Evolutionary conservation across 2,329 filamentous ascomycete genomes (phyloP), one percentile per base, ranked within the genome.

Genomic region (Arthrobotrys iridis): DNA sequence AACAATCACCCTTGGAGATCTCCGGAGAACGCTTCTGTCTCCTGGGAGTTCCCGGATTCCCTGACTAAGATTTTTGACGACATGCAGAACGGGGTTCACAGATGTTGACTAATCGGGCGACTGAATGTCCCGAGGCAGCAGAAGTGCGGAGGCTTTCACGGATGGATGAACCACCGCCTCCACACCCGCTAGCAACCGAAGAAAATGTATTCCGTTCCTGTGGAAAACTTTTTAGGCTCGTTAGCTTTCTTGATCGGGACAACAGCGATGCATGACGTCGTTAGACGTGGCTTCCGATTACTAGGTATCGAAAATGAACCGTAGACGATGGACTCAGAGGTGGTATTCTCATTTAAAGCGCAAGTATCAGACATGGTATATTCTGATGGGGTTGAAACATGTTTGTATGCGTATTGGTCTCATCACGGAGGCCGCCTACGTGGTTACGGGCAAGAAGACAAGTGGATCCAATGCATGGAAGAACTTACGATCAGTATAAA

Each of bases 351-450:
- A 75, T 62, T 74, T 68, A 67, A 75, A 75, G 71, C 63, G 71
- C 71, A 75, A 68, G 45, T 68, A 45, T 75, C 71, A 75, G 41
- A 59, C 71, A 75, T 59, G 63, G 40, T 75, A 40, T 75, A 30
- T 68, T 75, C 30, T 68, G 71, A 75, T 75, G 71, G 71, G 71
- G 71, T 75, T 75, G 71, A 75, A 75, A 75, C 71, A 75, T 75
- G 63, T 75, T 74, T 43, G 11, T 75, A 75, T 75, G 71, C 71
- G 71, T 75, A 68, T 75, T 68, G 57, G 30, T 64, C 71, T 75
- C 71, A 75, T 75, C 71, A 75, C 67, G 41, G 57, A 63, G 46
- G 18, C 45, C 58, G 45, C 63, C 67, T 37, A 28, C 35, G 24
- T 50, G 20, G 20, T 10, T 48, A 24, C 6, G 22, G 43, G 18